Conservation (phyloP, 163 green algal genomes). For the Chlamydomonas reinhardtii region DNA sequence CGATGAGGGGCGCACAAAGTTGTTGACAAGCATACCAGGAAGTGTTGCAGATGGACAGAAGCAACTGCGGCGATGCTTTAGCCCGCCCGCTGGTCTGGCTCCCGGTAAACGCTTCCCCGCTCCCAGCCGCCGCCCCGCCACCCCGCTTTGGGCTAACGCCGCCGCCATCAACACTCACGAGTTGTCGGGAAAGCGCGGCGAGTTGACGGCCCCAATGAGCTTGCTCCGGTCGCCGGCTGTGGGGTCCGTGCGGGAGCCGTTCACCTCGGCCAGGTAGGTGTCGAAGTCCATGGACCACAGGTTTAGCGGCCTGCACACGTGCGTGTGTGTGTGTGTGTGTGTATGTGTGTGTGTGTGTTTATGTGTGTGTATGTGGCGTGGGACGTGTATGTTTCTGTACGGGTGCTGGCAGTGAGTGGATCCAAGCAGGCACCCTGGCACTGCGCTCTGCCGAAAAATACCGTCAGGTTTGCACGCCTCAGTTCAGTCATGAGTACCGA, state of each 20-base stretch:
- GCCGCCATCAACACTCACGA: neutral
- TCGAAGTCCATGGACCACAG: constrained; percentile 44
- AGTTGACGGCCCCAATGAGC: constrained; percentile 25
- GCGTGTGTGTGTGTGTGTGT: neutral
- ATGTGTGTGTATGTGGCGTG: no score
- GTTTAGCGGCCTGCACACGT: constrained; percentile 16
- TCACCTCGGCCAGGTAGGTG: constrained; percentile 20
- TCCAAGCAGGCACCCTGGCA: no score
- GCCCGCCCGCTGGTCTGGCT: no score
- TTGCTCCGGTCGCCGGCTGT: constrained; percentile 9
- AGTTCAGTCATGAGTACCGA: no score
- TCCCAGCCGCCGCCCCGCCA: neutral
- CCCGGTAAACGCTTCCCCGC: no score
- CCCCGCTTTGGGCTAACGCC: neutral
- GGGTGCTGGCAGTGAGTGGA: no score
- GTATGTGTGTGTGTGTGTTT: neutral
- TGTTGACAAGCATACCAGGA: no score
- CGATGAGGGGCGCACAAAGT: neutral
- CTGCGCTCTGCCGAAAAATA: no score
- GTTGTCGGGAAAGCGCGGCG: constrained; percentile 1
- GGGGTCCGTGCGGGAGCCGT: constrained; percentile 37
- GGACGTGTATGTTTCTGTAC: no score
- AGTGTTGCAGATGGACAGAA: no score
- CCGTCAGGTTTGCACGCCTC: no score
- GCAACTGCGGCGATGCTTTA: no score